Evolutionary conservation across 2,329 filamentous ascomycete species (phyloP), one percentile per base, ranked within the genome.

Genomic region (Colletotrichum sp.): DNA sequence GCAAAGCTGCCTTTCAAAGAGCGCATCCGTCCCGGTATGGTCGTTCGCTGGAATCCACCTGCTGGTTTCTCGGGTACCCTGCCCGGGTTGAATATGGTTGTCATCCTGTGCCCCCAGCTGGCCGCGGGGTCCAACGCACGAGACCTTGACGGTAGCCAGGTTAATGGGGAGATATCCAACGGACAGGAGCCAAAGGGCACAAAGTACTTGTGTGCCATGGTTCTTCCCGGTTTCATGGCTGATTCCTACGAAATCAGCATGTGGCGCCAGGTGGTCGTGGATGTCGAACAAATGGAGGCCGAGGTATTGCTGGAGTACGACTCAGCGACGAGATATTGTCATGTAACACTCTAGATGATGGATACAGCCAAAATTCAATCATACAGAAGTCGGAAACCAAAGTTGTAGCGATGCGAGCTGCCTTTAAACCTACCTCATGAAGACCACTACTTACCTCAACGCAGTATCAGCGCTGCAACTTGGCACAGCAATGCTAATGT

Each of bases 281-380:
- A 77, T 22, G 78, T 83, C 7, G 80, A 82, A 1, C 65, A 79
- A 75, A 88, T 89, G 86, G 81, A 84, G 49, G 78, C 75, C 0
- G 87, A 88, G 79, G 83, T 88, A 5, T 73, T 87, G 34, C 75
- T 88, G 12, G 86, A 88, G 78, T 88, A 87, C 77, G 87, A 88
- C 78, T 71, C 80, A 4, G 83, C 78, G 9, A 86, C 86, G n/a
- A 80, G 87, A 70, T 88, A 87, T 69, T 88, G 87, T 77, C 86
- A 87, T 61, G 39, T 75, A 25, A 76, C 62, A 8, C 29, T 76
- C 2, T 76, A 39, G 27, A 7, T 15, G 2, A 39, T n/a, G 4
- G 4, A 52, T 13, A 7, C 6, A 52, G 6, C 12, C 6, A 27
- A 2, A 16, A 11, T 11, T 1, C 22, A 44, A 25, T 39, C n/a